phyloP scores from a whole-genome alignment of 768 basidiomycete species.

The Clavaria fumosa region DNA sequence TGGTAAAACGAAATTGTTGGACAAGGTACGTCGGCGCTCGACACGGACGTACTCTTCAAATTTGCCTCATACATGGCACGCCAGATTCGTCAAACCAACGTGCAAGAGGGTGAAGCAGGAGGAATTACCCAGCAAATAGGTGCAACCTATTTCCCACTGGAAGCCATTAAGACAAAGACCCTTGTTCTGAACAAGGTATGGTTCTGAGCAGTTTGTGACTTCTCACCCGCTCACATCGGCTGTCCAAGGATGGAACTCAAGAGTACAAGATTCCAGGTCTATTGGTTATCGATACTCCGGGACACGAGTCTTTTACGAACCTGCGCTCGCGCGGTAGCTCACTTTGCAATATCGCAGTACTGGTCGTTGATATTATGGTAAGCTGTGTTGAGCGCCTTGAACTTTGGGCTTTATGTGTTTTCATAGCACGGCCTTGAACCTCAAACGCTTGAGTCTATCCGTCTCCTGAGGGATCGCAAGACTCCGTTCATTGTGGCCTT shows the following conservation, averaged over 20 bases:
- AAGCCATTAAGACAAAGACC: conserved; percentile 89
- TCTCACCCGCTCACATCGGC: conserved; percentile 3
- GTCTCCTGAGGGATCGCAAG: conserved; percentile 80
- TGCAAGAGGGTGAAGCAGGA: conserved; percentile 98
- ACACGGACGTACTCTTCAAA: conserved; percentile 2
- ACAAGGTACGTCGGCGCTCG: conserved; percentile 49
- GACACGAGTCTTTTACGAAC: conserved; percentile 98
- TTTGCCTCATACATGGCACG: conserved; percentile 2
- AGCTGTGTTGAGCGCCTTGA: conserved; percentile 9
- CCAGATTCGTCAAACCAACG: conserved; percentile 98
- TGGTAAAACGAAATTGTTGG: conserved; percentile 93
- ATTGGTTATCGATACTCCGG: conserved; percentile 93
- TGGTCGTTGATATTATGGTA: conserved; percentile 97
- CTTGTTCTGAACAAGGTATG: conserved; percentile 76
- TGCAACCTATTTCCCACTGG: conserved; percentile 96
- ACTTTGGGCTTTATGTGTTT: conserved; percentile 4
- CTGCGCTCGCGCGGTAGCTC: conserved; percentile 90
- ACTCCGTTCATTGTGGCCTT: conserved; percentile 98
- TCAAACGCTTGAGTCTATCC: conserved; percentile 94
- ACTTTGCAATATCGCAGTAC: conserved; percentile 95
- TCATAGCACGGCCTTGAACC: conserved; percentile 89
- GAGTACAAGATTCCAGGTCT: conserved; percentile 97
- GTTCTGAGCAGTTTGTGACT: not conserved
- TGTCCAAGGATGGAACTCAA: conserved; percentile 48
- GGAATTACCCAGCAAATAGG: conserved; percentile 99